Conservation (phyloP, 257 asterid species). For the Solanum etuberosum region DNA sequence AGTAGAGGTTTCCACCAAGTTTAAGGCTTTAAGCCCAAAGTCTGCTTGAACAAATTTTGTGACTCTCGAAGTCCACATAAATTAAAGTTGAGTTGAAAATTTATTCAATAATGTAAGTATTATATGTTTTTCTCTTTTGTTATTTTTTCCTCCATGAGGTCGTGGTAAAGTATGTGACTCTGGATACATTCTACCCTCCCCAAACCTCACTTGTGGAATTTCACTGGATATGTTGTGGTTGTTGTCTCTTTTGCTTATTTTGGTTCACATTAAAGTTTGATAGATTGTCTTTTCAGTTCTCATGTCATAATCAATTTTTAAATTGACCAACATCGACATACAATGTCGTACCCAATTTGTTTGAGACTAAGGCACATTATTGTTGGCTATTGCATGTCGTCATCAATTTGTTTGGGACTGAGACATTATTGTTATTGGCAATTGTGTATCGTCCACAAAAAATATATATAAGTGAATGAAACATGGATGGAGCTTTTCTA, state of each 20-base stretch:
- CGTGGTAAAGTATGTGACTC: rapidly evolving
- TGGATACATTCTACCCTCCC: rapidly evolving
- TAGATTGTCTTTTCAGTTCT: not conserved
- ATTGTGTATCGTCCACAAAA: not conserved
- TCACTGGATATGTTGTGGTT: too few species aligned
- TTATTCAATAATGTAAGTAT: not conserved
- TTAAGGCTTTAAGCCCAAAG: not conserved
- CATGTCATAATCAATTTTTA: not conserved
- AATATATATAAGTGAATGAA: not conserved
- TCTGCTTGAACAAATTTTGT: not conserved
- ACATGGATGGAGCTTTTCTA: not conserved
- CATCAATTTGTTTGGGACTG: not conserved
- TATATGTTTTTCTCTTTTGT: not conserved
- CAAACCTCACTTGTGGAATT: rapidly evolving
- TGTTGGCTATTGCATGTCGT: not conserved
- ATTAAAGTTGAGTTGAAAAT: not conserved
- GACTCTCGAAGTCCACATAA: not conserved
- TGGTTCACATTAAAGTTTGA: not conserved
- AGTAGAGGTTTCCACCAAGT: too few species aligned
- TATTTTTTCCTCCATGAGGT: too few species aligned
- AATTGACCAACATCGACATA: not conserved
- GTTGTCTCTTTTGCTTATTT: not conserved
- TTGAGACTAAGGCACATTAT: not conserved
- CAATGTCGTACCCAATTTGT: not conserved
- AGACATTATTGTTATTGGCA: not conserved